Base-by-base conservation (phyloP, 164 flowering plant species). In the Tetrastigma voinierianum region DNA sequence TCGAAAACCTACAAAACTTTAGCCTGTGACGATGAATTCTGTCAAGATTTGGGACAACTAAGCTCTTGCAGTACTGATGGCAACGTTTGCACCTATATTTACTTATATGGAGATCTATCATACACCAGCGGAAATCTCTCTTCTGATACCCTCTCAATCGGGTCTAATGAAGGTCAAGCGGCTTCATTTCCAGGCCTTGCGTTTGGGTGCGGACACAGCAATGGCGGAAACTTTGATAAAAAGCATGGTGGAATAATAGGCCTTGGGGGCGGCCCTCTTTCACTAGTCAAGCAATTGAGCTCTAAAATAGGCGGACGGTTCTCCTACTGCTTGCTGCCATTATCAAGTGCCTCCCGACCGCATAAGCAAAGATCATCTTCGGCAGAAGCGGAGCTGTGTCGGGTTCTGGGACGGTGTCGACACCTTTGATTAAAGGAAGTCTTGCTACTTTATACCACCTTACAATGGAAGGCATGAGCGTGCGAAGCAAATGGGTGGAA, bases 361-460 rank as follows among this genome's bases (percentile, higher is more conserved):
- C 1, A 0, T 57, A 76, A 0, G 77, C 85, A 70, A 73, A 62
- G 45, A 53, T 84, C 2, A 77, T 46, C 23, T 86, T 81, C 52
- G 86, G 86, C 0, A 19, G 18, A 4, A 46, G 69, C 0, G 86
- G 71, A 0, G 64, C 57, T 2, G 86, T 79, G 0, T 59, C 82
- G 0, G 84, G 83, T 0, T 3, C 10, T 0, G 77, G 78, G 0
- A 73, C 21, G 0, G 65, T 67, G 0, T 64, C 84, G 1, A 75
- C 83, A 1, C 84, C 80, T 0, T 6, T 84, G 4, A 55, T 69
- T 0, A 1, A 59, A 0, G 68, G 71, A 16, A 0, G 15, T 1
- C 75, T 78, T 0, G 16, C 10, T 0, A 80, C 83, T 0, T 85
- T 55, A 56, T 87, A 85, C 66, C 80, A 15, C 60, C 75, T 85